Conservation (phyloP, 108 stramenopile genomes). For the Cyclostephanos invisitatus region DNA sequence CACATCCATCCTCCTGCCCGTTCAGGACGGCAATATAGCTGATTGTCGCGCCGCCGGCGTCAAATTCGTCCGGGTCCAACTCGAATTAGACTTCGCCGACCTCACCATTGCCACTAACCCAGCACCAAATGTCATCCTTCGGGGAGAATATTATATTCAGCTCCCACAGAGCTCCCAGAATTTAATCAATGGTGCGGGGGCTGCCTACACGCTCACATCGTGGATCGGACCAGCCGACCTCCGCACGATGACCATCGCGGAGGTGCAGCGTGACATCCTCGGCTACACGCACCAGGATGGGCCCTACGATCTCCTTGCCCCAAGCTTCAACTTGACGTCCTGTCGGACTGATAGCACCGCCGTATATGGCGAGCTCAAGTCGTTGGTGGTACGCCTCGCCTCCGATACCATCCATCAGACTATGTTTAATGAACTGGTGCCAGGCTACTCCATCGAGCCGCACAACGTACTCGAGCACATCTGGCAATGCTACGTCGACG, state of each 20-base stretch:
- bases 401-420: too few species aligned
- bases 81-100: background rate
- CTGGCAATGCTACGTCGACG: too few species aligned
- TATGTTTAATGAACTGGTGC: too few species aligned
- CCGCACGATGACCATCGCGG: background rate
- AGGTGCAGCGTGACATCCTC: background rate
- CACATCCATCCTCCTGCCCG: background rate
- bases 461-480: too few species aligned
- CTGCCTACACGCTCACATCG: background rate
- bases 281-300: background rate
- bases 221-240: slow-evolving; percentile 12
- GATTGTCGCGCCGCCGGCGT: background rate
- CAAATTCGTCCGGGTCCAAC: background rate
- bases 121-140: background rate
- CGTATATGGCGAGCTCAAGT: background rate
- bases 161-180: background rate
- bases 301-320: background rate
- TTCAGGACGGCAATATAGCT: background rate
- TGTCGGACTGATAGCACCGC: background rate
- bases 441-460: too few species aligned
- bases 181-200: background rate
- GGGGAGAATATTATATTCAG: background rate
- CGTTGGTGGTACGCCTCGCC: background rate
- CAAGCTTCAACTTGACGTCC: background rate
- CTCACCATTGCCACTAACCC: background rate